A percentile compares a stretch with the other conserved stretches of the same genome.
Conservation (phyloP, 2,329 filamentous ascomycete species). For the Hymenoscyphus scutula region DNA sequence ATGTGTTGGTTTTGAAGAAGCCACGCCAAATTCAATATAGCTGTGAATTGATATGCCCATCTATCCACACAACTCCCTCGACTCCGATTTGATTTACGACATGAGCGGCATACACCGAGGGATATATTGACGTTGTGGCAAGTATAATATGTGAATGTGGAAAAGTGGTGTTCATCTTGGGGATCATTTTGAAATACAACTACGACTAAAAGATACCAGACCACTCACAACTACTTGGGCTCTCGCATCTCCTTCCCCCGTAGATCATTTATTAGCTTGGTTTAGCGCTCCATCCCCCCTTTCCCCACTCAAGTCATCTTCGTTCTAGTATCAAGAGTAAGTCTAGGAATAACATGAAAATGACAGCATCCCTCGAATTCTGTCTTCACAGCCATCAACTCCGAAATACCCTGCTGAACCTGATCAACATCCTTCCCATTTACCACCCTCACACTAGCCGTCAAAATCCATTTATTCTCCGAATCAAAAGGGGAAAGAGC, state of each 20-base stretch:
- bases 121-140: not conserved
- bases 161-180: not conserved
- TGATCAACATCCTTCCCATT: conserved; percentile 56
- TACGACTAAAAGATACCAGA: not conserved
- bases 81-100: not conserved
- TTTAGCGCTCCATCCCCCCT: not conserved
- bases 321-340: conserved; percentile 51
- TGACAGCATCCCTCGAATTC: conserved; percentile 53
- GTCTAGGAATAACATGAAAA: conserved; percentile 51
- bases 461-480: conserved; percentile 53
- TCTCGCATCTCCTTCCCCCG: not conserved
- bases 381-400: conserved; percentile 45
- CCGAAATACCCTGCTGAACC: conserved; percentile 53
- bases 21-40: not conserved
- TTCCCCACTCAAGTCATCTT: conserved; percentile 22
- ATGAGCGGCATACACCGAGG: not conserved
- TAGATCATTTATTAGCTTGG: not conserved
- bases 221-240: not conserved
- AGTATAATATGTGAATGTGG: not conserved
- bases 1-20: not conserved
- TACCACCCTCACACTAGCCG: conserved; percentile 51
- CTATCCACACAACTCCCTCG: not conserved
- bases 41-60: not conserved
- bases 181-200: not conserved
- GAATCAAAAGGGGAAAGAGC: conserved; percentile 48